A percentile compares a stretch with the other conserved stretches of the same genome.
phyloP scores from a whole-genome alignment of 2,329 filamentous ascomycete species.

The Ophiostoma sp. region DNA sequence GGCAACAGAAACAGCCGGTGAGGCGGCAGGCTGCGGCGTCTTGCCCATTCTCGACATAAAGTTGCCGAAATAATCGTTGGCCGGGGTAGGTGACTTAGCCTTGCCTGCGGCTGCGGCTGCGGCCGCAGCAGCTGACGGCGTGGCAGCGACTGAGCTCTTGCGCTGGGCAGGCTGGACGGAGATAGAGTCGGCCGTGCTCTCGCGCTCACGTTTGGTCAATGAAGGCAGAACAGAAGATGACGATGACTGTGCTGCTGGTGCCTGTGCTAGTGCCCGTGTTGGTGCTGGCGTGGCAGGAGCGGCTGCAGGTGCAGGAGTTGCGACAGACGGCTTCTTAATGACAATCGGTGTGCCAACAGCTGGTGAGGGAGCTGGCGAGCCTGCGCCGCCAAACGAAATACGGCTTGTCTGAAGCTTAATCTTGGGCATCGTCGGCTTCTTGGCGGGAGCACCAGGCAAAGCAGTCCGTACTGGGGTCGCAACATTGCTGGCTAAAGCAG shows the following conservation, averaged over 20 bases:
- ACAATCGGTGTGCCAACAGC: slow-evolving; percentile 22
- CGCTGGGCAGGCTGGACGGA: slow-evolving; percentile 32
- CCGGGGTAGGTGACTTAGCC: slow-evolving; percentile 20
- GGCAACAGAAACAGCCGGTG: neutral
- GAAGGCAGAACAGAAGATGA: neutral
- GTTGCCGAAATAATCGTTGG: slow-evolving; percentile 27
- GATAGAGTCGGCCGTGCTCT: slow-evolving; percentile 33
- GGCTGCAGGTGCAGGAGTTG: neutral
- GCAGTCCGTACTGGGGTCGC: slow-evolving; percentile 17
- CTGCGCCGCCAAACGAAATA: slow-evolving; percentile 13
- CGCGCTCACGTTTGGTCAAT: slow-evolving; percentile 13
- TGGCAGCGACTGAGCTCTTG: neutral
- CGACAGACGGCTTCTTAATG: slow-evolving; percentile 32
- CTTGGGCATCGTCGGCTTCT: slow-evolving; percentile 25
- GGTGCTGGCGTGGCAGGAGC: neutral
- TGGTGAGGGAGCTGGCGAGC: neutral
- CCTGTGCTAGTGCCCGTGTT: neutral
- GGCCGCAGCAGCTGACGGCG: neutral
- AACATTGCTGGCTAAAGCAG: neutral
- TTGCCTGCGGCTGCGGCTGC: neutral
- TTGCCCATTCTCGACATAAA: slow-evolving; percentile 9
- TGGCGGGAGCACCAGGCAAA: slow-evolving; percentile 25
- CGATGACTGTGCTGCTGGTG: neutral
- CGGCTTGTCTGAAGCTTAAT: slow-evolving; percentile 31
- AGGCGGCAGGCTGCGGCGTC: slow-evolving; percentile 6